phyloP scores from a whole-genome alignment of 2,329 filamentous ascomycete species.

The Colletotrichum noveboracense region DNA sequence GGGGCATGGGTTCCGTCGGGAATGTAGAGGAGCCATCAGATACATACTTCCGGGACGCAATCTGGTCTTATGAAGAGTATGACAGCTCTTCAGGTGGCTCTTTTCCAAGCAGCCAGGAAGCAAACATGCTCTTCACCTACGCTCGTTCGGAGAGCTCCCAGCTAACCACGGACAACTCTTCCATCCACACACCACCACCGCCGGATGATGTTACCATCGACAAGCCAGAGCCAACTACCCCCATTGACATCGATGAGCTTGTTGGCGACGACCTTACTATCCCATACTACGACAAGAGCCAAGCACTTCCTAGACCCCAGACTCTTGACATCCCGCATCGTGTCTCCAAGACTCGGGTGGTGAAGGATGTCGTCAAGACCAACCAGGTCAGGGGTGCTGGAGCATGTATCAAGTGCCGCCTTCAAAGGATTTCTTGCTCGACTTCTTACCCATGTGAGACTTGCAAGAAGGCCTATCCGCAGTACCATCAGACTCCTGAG shows the following conservation, averaged over 20 bases:
- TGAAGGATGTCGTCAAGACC: constrained; percentile 6
- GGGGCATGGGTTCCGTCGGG: no score
- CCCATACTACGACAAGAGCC: not conserved
- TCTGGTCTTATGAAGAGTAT: not conserved
- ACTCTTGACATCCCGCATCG: not conserved
- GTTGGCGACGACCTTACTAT: not conserved
- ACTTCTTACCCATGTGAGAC: not conserved
- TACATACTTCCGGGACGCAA: not conserved
- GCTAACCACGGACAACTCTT: not conserved
- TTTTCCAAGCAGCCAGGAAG: not conserved
- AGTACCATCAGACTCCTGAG: not conserved
- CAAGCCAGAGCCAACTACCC: not conserved
- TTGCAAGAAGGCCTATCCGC: not conserved
- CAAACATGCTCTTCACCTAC: no score
- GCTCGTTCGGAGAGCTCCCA: not conserved
- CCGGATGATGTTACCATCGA: not conserved
- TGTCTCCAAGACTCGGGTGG: not conserved
- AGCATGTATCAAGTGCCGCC: constrained; percentile 13
- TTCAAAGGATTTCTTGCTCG: constrained; percentile 7
- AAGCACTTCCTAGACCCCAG: not conserved
- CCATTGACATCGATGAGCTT: not conserved
- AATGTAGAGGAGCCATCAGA: not conserved
- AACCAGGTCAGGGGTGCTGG: constrained; percentile 3
- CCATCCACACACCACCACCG: not conserved
- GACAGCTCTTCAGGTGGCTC: not conserved